Conservation (phyloP, 257 asterid genomes). For the Forsythia viridissima region DNA sequence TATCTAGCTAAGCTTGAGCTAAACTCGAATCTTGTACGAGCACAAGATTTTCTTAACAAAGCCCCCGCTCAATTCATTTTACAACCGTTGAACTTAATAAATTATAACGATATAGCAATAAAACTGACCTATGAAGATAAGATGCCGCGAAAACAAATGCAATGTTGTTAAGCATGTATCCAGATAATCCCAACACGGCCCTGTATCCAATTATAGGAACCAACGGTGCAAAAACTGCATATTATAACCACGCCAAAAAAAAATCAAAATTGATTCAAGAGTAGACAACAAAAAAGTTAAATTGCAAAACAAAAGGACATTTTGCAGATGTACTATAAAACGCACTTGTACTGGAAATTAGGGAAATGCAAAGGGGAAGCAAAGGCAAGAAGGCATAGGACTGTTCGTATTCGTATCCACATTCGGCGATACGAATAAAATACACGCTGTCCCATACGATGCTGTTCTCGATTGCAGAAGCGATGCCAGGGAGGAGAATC, state of each 20-base stretch:
- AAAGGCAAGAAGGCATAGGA: conserved; percentile 85
- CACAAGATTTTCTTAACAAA: conserved; percentile 9
- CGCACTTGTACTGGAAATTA: conserved; percentile 72
- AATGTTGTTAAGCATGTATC: conserved; percentile 69
- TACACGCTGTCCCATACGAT: conserved; percentile 95
- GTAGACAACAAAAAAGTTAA: not conserved
- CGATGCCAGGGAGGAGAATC: conserved; percentile 52
- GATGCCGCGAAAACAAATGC: conserved; percentile 73
- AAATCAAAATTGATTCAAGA: conserved; percentile 12
- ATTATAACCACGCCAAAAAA: not conserved
- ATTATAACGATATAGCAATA: not conserved
- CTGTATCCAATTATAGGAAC: conserved; percentile 80
- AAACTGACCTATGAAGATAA: conserved; percentile 65
- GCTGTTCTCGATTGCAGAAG: conserved; percentile 67
- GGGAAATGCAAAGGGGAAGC: conserved; percentile 75
- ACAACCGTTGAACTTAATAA: not conserved
- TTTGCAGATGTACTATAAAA: not conserved
- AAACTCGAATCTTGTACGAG: not conserved
- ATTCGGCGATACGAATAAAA: conserved; percentile 76
- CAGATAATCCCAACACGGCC: conserved; percentile 85
- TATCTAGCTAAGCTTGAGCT: conserved; percentile 5
- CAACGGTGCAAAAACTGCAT: conserved; percentile 82
- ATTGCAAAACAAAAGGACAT: not conserved
- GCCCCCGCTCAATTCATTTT: not conserved
- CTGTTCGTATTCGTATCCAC: conserved; percentile 96